Evolutionary conservation across 73 alveolate species (phyloP), one percentile per base, ranked within the genome.

Genomic region (Paramecium tetraurelia): DNA sequence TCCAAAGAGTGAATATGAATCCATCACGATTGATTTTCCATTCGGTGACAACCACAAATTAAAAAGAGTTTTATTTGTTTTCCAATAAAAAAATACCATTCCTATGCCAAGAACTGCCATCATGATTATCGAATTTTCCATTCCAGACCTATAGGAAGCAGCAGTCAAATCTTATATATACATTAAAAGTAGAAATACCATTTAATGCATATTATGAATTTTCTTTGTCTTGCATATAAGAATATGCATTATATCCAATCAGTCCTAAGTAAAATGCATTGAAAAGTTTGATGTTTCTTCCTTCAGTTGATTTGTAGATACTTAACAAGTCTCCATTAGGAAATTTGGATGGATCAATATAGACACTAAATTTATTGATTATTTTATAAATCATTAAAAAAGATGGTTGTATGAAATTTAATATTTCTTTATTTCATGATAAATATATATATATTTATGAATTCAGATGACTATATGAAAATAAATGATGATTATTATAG

Each of bases 291-390:
- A 72, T 72, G 35, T 36, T 72, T 72, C 36, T 72, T 20, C 86
- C 59, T 33, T 72, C 63, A 33, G 36, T 36, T 7, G 86, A 72
- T 18, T 72, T 72, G 12, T 72, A 33, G 31, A 63, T 63, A 12
- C 16, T 63, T 27, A 63, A 14, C 1, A 63, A 12, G 2, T 63
- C 84, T 63, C 84, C 84, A 31, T 63, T 63, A 9, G 84, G 46
- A 63, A 63, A 63, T 22, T 63, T 63, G 7, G 84, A 63, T 31
- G 84, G 84, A 63, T 63, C 84, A 63, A 63, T 63, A 63, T 31
- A 27, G 27, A 63, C 84, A 63, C 48, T 63, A 63, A 63, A 63
- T 63, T 63, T 63, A 63, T 63, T 63, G 84, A 63, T 63, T 31
- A 22, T 63, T 22, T 63, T 59, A 59, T 22, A 59, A 63, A 63